Evolutionary conservation across 2,329 filamentous ascomycete species (phyloP).

Genomic region (Ilyonectria destructans): DNA sequence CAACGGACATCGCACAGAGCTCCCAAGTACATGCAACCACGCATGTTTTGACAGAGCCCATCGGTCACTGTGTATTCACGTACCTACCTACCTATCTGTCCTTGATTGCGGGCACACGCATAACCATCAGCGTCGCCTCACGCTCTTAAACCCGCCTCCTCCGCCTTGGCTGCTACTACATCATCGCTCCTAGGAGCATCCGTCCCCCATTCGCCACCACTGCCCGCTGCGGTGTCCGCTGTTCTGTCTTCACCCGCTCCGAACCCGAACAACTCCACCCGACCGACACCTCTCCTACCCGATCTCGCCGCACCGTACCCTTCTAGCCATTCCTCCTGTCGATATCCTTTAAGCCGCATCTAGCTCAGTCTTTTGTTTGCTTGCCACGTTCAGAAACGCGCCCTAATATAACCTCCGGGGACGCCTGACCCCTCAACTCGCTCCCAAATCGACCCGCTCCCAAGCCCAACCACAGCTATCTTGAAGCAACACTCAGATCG

Average conservation of each 20-base stretch:
- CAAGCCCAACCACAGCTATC: slow-evolving; percentile 16
- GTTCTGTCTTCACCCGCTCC: background rate
- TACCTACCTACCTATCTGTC: background rate
- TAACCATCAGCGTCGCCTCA: slow-evolving; percentile 12
- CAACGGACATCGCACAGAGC: background rate
- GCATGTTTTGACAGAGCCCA: background rate
- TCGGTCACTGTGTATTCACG: background rate
- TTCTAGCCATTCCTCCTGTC: slow-evolving; percentile 8
- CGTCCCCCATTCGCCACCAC: slow-evolving; percentile 20
- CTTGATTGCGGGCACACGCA: slow-evolving; percentile 1
- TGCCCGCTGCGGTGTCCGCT: slow-evolving; percentile 1
- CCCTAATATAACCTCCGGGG: background rate
- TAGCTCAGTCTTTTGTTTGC: background rate
- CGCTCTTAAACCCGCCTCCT: slow-evolving; percentile 13
- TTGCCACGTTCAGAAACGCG: background rate
- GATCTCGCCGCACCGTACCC: background rate
- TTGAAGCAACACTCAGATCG: slow-evolving; percentile 18
- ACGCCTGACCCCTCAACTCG: background rate
- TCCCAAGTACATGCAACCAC: background rate
- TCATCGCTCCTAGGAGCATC: slow-evolving; percentile 15
- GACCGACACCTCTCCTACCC: background rate
- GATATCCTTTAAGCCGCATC: slow-evolving; percentile 8
- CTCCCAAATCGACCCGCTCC: slow-evolving; percentile 18
- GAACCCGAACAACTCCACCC: slow-evolving; percentile 4
- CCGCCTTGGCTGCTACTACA: slow-evolving; percentile 18